Evolutionary conservation across 345 rosid species (phyloP), one percentile per base, ranked within the genome.

Genomic region (Boechera stricta): DNA sequence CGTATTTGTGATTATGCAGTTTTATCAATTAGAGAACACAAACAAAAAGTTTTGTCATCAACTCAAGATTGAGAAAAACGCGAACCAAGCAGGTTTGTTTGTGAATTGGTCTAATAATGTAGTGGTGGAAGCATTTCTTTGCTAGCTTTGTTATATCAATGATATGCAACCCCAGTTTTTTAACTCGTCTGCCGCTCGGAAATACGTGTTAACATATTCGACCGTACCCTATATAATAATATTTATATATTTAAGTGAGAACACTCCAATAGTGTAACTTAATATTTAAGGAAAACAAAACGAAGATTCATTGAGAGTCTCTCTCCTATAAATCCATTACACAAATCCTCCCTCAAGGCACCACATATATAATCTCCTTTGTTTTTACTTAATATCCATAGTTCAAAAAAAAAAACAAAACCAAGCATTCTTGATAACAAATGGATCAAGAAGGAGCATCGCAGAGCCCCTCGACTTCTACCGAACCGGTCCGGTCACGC

Each of bases 401-500:
- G 57, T 53, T 69, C 28, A 21, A 13, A 49, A n/a, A 21, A 13
- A 49, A n/a, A 6, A 11, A 24, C 1, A 15, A 47, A 48, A 6
- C 0, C 2, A 49, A 49, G 26, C 10, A 49, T 63, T 77, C 60
- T 70, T 71, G 51, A 68, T 45, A 31, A 63, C 2, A 13, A 66
- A 94, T 94, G 98, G 93, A 88, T 88, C 90, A 91, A 67, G 78
- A 39, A 81, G 86, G 86, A 77, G 66, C 81, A 77, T 87, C 81
- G 42, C 89, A 81, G 49, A 76, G 80, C 41, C 80, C 77, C 69
- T 78, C 84, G 8, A 81, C 80, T 56, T 82, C 88, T 48, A 84
- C 79, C 15, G 96, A 92, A 65, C 93, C 97, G 2, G 97, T 92
- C 42, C 80, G 98, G 79, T 89, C 98, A 51, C 81, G 99, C 69